These are phyloP conservation scores for Leptographium lundbergii DNA, from an alignment of 2,329 filamentous ascomycete genomes.

Conservation along the genomic window DNA sequence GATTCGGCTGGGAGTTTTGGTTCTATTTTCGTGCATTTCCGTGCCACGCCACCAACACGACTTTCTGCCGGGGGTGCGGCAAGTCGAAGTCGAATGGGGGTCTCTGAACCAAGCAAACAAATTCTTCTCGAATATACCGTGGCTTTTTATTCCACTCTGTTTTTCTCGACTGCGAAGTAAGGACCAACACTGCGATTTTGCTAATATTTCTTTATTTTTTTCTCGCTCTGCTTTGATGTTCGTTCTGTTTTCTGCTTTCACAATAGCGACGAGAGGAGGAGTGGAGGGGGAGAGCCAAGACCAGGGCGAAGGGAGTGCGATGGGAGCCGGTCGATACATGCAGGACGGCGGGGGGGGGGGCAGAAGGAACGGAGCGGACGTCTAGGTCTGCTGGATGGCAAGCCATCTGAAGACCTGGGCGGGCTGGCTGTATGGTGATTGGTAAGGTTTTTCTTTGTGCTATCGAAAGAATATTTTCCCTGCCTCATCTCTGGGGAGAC, in stretches of 20 bases:
- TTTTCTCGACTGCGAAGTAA: constrained; percentile 3
- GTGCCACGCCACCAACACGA: constrained; percentile 4
- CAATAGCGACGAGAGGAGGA: background rate
- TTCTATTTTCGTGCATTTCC: constrained; percentile 10
- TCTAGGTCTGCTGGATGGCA: background rate
- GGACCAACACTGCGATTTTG: constrained; percentile 5
- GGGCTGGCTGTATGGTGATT: background rate
- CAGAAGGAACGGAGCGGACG: background rate
- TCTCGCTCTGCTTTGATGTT: background rate
- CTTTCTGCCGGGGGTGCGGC: constrained; percentile 1
- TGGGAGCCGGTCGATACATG: background rate
- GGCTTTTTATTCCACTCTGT: background rate
- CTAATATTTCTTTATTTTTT: constrained; percentile 4
- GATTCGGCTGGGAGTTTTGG: constrained; percentile 13
- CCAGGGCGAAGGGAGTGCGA: background rate
- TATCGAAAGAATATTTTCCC: background rate
- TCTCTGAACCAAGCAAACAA: constrained; percentile 7
- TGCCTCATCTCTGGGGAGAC: background rate
- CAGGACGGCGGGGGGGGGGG: background rate
- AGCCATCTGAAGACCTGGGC: background rate
- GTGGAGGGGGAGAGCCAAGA: background rate
- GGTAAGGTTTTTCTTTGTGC: background rate
- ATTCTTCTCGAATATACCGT: constrained; percentile 5
- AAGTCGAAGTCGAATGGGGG: constrained; percentile 9
- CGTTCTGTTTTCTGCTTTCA: background rate